A percentile compares a stretch with the other conserved stretches of the same genome.
phyloP scores from a whole-genome alignment of 805 yeast species.

The Wickerhamomyces chambardii region DNA sequence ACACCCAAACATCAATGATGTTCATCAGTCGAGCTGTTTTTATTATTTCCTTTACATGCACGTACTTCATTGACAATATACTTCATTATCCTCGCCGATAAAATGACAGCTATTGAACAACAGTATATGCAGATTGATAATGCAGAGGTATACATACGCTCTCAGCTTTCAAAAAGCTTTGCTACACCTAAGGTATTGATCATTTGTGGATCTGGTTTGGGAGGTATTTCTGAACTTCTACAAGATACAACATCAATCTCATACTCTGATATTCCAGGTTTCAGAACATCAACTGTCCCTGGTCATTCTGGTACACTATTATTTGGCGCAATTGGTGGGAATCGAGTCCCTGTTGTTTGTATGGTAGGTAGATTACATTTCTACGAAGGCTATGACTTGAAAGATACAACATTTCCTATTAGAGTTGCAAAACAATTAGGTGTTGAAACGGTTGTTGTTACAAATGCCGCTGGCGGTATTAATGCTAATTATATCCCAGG shows the following conservation, averaged over 20 bases:
- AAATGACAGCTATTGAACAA: conserved; percentile 1
- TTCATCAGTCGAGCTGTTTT: no score
- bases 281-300: conserved; percentile 71
- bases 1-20: no score
- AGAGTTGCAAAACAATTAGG: conserved; percentile 65
- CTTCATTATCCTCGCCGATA: no score
- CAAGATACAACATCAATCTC: conserved; percentile 38
- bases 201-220: conserved; percentile 93
- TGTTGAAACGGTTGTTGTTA: conserved; percentile 56
- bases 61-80: no score
- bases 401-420: conserved; percentile 78
- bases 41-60: no score
- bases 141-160: conserved; percentile 10
- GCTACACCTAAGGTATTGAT: conserved; percentile 58
- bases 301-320: conserved; percentile 85
- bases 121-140: conserved; percentile 7
- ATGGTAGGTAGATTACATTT: conserved; percentile 93
- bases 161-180: conserved; percentile 1
- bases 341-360: conserved; percentile 72
- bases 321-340: conserved; percentile 66
- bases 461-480: conserved; percentile 96
- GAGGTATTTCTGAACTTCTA: conserved; percentile 58
- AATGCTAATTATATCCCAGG: conserved; percentile 65
- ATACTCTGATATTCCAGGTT: conserved; percentile 71
- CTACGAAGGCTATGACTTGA: conserved; percentile 85